Conservation (phyloP, 441 rosid species). For the Brassica balearica region DNA sequence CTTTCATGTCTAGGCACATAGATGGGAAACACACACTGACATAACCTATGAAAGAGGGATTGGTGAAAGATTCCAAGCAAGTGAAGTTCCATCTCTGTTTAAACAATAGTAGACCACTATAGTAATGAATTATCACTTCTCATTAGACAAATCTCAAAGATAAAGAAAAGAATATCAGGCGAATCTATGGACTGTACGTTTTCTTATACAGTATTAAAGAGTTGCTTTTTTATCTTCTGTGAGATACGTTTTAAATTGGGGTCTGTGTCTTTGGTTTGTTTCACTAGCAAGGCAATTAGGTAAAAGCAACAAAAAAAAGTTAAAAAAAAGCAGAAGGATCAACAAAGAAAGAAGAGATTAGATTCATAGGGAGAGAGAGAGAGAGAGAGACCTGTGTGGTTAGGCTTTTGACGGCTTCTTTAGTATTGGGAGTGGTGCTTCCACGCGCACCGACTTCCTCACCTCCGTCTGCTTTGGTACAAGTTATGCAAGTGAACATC, state of each 20-base stretch:
- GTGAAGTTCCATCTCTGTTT: conserved; percentile 36
- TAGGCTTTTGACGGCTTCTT: conserved; percentile 99
- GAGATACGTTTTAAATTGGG: conserved; percentile 39
- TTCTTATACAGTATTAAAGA: conserved; percentile 25
- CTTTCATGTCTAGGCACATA: conserved; percentile 40
- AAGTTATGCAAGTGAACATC: conserved; percentile 98
- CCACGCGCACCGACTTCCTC: conserved; percentile 85
- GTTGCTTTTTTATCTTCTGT: conserved; percentile 28
- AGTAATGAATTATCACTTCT: conserved; percentile 2
- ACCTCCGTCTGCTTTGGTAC: conserved; percentile 88
- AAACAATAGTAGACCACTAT: conserved; percentile 34
- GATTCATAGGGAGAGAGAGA: conserved; percentile 17
- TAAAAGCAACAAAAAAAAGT: conserved; percentile 39
- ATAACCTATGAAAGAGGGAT: conserved; percentile 36
- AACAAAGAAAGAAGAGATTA: conserved; percentile 36
- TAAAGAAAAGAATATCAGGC: conserved; percentile 33
- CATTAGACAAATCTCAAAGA: conserved; percentile 2
- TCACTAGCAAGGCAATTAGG: conserved; percentile 44
- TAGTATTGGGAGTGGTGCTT: conserved; percentile 75
- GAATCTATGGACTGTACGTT: conserved; percentile 22
- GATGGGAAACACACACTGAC: conserved; percentile 42
- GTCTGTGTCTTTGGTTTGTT: conserved; percentile 43
- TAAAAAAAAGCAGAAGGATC: conserved; percentile 28
- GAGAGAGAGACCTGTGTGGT: conserved; percentile 76
- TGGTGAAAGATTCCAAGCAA: conserved; percentile 36